Conservation (phyloP, 352 stramenopile genomes). For the Pythium insidiosum region DNA sequence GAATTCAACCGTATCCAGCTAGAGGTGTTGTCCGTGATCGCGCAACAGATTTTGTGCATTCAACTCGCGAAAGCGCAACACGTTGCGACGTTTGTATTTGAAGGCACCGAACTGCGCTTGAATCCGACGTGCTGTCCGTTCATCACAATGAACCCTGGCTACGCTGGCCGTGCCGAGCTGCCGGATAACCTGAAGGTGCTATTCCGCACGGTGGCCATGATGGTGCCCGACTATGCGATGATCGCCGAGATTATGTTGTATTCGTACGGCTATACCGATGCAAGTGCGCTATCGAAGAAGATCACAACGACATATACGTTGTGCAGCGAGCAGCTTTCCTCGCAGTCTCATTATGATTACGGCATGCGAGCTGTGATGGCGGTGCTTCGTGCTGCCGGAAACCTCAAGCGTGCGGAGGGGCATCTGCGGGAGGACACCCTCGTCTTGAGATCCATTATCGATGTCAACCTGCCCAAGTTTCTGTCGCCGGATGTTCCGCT, state of each 20-base stretch:
- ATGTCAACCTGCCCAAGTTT: constrained; percentile 94
- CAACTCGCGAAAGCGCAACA: constrained; percentile 88
- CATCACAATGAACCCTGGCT: constrained; percentile 96
- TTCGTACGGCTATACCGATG: constrained; percentile 90
- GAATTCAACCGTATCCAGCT: constrained; percentile 96
- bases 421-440: constrained; percentile 84
- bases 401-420: constrained; percentile 80
- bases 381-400: constrained; percentile 89
- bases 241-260: constrained; percentile 94
- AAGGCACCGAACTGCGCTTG: constrained; percentile 91
- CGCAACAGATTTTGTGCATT: constrained; percentile 92
- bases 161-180: constrained; percentile 92
- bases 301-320: constrained; percentile 92
- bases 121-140: constrained; percentile 89
- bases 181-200: constrained; percentile 93
- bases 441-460: constrained; percentile 89
- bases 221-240: constrained; percentile 93
- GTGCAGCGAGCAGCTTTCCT: constrained; percentile 92
- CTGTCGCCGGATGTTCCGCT: constrained; percentile 89
- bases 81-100: constrained; percentile 90
- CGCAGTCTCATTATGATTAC: constrained; percentile 95
- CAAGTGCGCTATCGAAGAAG: constrained; percentile 87
- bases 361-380: constrained; percentile 93
- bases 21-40: constrained; percentile 92
- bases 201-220: constrained; percentile 93